Conservation (phyloP, 2,329 filamentous ascomycete species). For the Microcera coccophila region DNA sequence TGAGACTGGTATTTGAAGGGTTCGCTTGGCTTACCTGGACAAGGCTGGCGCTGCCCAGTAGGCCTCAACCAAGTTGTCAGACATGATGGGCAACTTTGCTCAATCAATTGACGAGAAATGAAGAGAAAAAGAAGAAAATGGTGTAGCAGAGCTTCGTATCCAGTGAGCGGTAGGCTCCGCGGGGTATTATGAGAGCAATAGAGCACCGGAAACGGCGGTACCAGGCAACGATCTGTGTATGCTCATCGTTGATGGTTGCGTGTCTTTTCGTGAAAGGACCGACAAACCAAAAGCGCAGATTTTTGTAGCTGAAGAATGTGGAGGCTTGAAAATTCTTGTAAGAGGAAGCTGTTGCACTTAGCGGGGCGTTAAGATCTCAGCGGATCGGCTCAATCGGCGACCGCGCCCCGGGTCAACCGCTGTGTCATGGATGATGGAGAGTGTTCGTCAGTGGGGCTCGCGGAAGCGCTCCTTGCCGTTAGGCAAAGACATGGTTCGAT, state of each 20-base stretch:
- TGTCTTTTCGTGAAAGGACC: slow-evolving; percentile 30
- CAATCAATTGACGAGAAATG: slow-evolving; percentile 11
- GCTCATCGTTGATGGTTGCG: slow-evolving; percentile 34
- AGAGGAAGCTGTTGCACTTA: slow-evolving; percentile 7
- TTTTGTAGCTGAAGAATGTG: slow-evolving; percentile 13
- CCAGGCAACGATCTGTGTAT: slow-evolving; percentile 27
- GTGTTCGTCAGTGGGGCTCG: background rate
- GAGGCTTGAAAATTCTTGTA: slow-evolving; percentile 19
- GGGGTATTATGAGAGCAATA: slow-evolving; percentile 18
- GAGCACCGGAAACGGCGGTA: slow-evolving; percentile 19
- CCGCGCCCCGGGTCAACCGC: background rate
- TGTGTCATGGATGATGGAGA: background rate
- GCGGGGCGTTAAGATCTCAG: slow-evolving; percentile 7
- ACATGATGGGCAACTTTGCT: slow-evolving; percentile 34
- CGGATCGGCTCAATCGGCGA: background rate
- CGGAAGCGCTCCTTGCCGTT: background rate
- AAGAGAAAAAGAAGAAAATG: slow-evolving; percentile 13
- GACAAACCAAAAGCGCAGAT: slow-evolving; percentile 19
- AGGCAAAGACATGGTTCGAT: background rate
- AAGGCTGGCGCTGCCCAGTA: slow-evolving; percentile 41
- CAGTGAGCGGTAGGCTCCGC: slow-evolving; percentile 5
- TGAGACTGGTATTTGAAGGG: no score
- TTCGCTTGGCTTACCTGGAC: slow-evolving; percentile 35
- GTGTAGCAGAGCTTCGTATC: slow-evolving; percentile 2
- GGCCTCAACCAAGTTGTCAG: slow-evolving; percentile 29